These are phyloP conservation scores for Malus hybrid DNA, from an alignment of 331 rosid genomes.

Conservation along the genomic window DNA sequence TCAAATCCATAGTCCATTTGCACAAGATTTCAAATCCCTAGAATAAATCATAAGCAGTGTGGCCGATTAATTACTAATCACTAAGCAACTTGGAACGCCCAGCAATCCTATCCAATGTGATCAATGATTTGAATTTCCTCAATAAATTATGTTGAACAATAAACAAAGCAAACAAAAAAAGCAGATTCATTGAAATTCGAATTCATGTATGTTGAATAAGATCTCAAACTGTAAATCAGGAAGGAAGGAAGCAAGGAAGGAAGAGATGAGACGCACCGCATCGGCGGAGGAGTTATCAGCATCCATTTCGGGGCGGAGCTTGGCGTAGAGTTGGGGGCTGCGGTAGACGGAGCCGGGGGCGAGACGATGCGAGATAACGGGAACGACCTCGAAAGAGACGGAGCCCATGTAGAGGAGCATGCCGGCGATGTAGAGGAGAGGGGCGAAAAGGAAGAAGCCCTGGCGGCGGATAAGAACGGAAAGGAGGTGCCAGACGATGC, in stretches of 20 bases:
- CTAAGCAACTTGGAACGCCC: background rate
- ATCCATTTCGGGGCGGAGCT: constrained; percentile 35
- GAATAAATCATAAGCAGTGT: background rate
- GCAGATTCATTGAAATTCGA: background rate
- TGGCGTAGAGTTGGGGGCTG: constrained; percentile 64
- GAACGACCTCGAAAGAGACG: constrained; percentile 86
- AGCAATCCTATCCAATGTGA: background rate
- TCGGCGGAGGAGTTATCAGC: constrained; percentile 79
- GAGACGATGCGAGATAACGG: constrained; percentile 66
- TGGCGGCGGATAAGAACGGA: constrained; percentile 89
- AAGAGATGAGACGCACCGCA: constrained; percentile 49
- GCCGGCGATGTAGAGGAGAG: constrained; percentile 84
- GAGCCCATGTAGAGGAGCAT: constrained; percentile 97
- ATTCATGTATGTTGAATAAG: background rate
- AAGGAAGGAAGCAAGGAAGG: background rate
- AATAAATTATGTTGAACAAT: background rate
- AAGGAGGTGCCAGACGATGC: constrained; percentile 71
- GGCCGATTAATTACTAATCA: background rate
- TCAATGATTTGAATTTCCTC: background rate
- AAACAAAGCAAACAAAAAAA: background rate
- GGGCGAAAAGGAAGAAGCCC: constrained; percentile 91
- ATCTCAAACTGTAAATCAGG: background rate
- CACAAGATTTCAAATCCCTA: background rate
- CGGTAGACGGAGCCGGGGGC: constrained; percentile 87
- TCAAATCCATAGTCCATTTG: background rate